Percentiles rank a stretch among this genome's conserved stretches.
These are phyloP conservation scores for Aquilaria malaccensis DNA, from an alignment of 345 rosid species.

Conservation along the genomic window DNA sequence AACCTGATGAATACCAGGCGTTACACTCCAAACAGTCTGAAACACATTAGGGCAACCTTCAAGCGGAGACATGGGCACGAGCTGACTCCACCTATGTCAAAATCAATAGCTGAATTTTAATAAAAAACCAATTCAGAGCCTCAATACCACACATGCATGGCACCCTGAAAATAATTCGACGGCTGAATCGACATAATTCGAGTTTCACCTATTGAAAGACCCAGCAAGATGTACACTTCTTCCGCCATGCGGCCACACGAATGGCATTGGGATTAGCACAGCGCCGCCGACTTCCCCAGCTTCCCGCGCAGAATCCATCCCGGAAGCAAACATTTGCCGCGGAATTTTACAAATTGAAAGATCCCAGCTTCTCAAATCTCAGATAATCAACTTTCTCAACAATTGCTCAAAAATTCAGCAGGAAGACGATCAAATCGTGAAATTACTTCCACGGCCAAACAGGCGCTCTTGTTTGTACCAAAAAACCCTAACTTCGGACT, in stretches of 20 bases:
- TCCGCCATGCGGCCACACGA: conserved; percentile 68
- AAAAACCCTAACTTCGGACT: conserved; percentile 8
- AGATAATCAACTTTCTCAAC: background rate
- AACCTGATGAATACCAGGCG: conserved; percentile 70
- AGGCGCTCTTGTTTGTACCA: background rate
- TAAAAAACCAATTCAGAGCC: background rate
- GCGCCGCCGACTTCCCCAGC: conserved; percentile 19
- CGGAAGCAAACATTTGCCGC: conserved; percentile 33
- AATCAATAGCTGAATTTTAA: background rate
- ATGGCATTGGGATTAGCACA: conserved; percentile 38
- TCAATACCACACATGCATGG: background rate
- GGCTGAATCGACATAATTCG: background rate
- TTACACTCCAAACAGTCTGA: conserved; percentile 49
- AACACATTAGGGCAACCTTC: conserved; percentile 64
- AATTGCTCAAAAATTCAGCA: background rate
- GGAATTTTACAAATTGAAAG: background rate
- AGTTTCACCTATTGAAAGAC: conserved; percentile 49
- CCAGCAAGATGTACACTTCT: conserved; percentile 49
- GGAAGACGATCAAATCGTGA: too few species aligned
- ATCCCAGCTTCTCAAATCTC: too few species aligned
- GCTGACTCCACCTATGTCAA: conserved; percentile 45
- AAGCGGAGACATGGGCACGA: conserved; percentile 51
- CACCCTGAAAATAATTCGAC: background rate
- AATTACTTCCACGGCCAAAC: too few species aligned
- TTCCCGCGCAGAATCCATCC: conserved; percentile 32